Evolutionary conservation across 1,284 basidiomycete species (phyloP), one percentile per base, ranked within the genome.

Genomic region (Ceratobasidium sp.): DNA sequence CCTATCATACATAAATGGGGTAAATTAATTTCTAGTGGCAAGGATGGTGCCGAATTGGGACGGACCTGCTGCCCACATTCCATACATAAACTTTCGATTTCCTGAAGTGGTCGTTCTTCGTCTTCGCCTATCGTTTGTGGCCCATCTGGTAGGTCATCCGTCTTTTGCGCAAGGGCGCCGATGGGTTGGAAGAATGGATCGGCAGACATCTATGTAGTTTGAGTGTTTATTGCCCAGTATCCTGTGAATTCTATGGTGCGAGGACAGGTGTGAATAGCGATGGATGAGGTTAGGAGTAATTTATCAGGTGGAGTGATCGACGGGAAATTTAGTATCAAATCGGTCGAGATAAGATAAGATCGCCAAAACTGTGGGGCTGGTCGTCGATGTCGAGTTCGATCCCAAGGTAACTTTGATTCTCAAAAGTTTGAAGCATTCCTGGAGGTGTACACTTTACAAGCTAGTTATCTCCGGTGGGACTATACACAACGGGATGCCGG

Each of bases 21-120:
- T 34, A 13, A 43, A 14, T 61, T 16, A 61, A 34, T 61, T 19
- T 6, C 19, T 14, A 24, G 19, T 13, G 14, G 1, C 22, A 48
- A 69, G 83, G 82, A 74, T 74, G 74, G 62, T 62, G 24, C 66
- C 74, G 63, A 76, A 53, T 9, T 14, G 53, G 61, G 27, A 79
- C 89, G 79, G 77, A 92, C 95, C 88, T 97, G 91, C 82, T 98
- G 86, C 56, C 89, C 86, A 80, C 98, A 99, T 81, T 89, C 88
- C 95, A 99, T 97, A 84, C 98, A 99, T 41, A 99, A 84, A 43
- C 94, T 96, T 79, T 95, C 92, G 78, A 99, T 88, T 81, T 94
- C 90, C 79, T 95, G 88, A 22, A 95, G 87, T 0, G 88, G 87
- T 75, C 82, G 77, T 66, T 88, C 88, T 39, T 92, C 90, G 27